Conservation (phyloP, 2,329 filamentous ascomycete species). For the Calonectria leucothoes region DNA sequence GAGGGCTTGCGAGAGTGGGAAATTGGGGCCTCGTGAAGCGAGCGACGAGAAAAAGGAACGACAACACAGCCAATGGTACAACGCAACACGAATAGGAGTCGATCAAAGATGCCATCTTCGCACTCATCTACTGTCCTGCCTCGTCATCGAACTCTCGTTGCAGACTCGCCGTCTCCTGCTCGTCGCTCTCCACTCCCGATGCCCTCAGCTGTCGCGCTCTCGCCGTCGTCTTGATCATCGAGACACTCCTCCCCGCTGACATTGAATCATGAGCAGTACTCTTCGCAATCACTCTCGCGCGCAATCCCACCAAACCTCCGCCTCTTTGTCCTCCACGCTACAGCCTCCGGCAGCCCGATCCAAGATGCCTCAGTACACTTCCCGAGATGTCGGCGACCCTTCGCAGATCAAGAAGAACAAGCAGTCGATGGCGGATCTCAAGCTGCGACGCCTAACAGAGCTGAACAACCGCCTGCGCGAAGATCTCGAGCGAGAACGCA, state of each 20-base stretch:
- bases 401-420: constrained; percentile 89
- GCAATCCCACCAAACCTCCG: constrained; percentile 28
- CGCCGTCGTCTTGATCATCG: constrained; percentile 7
- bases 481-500: constrained; percentile 93
- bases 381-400: constrained; percentile 74
- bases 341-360: constrained; percentile 35
- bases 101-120: constrained; percentile 21
- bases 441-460: constrained; percentile 95
- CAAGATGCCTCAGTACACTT: constrained; percentile 75
- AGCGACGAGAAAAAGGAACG: constrained; percentile 24
- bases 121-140: constrained; percentile 3
- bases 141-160: constrained; percentile 10
- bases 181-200: constrained; percentile 13
- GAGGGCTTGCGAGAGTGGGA: constrained; percentile 16
- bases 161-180: not conserved
- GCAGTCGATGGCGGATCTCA: constrained; percentile 99
- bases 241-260: constrained; percentile 26
- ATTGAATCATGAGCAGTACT: constrained; percentile 32
- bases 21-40: constrained; percentile 19
- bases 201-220: constrained; percentile 5
- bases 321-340: constrained; percentile 18
- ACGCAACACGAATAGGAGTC: constrained; percentile 24
- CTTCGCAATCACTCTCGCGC: constrained; percentile 24
- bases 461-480: constrained; percentile 96
- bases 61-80: constrained; percentile 25